Base-by-base conservation (phyloP, 2,329 filamentous ascomycete species). In the Phaeoacremonium minimum region DNA sequence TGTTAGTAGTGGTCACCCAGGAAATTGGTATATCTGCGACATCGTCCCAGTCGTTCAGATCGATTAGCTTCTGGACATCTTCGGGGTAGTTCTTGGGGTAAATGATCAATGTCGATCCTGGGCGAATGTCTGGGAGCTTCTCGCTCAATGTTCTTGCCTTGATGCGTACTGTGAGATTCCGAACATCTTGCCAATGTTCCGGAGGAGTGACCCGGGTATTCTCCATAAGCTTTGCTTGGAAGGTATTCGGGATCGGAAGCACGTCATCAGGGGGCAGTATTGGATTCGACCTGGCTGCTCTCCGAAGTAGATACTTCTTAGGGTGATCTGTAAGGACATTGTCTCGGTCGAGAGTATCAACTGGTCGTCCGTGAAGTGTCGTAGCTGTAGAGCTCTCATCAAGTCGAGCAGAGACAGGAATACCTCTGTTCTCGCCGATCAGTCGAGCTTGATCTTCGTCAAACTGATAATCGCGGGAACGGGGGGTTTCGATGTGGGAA, bases 101-200 rank as follows among this genome's bases (percentile, higher is more conserved):
- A 14, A 98, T 76, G 6, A 82, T 80, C 6, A 95, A 66, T 16
- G 87, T 83, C 49, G 95, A 87, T 6, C 91, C 90, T 0, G 93
- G 89, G 1, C 82, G 31, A 57, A 65, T 55, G 63, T 58, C 3
- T 52, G 46, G 31, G 51, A 58, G 35, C 3, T 47, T 44, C 3
- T 50, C 15, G 14, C 43, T 36, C 8, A 44, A n/a, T 38, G 17
- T n/a, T 16, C 29, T 26, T 28, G 28, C 31, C 20, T 15, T 38
- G 41, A 43, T 33, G 5, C 19, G 9, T 56, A 78, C 48, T 7
- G 66, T 69, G n/a, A 96, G 61, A 35, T 86, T 77, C 0, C 93
- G 85, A 30, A 97, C 91, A 63, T 98, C 93, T 65, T 98, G 93
- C 83, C 88, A 96, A 62, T 98, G 93, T 2, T 68, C 66, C 2